Evolutionary conservation across 106 monocot species (phyloP), one percentile per base, ranked within the genome.

Genomic region (Acanthochlamys bracteata): DNA sequence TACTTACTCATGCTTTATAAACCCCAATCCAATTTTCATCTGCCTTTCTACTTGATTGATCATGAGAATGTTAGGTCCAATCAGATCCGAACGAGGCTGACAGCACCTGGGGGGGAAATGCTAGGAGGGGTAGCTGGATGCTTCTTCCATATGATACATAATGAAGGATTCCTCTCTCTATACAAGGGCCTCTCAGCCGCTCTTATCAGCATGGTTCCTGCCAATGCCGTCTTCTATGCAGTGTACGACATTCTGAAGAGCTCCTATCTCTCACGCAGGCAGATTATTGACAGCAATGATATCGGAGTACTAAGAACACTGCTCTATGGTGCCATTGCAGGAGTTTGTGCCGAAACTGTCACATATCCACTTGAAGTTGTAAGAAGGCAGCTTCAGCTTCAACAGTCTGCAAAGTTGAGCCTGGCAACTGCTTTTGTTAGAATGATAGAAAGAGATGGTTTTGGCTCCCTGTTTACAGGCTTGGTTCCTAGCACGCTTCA

Each of bases 291-390:
- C 24, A 15, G 19, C 12, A 27, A 42, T 23, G 85, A 86, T 16
- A 0, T 81, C n/a, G 78, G 78, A 9, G 58, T 66, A 1, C 10
- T 41, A 16, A 68, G 74, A 66, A 75, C 81, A 19, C 59, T 85
- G 51, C 21, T 81, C 11, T 86, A 78, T 62, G 85, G 81, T 19
- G 85, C 81, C 12, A 66, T 81, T 27, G 81, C 85, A 7, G 85
- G 85, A 25, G 77, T 75, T 6, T 81, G 78, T 42, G 74, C 85
- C 0, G 85, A 86, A 57, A 70, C 80, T 3, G 72, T 75, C 15
- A 81, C 75, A 0, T 86, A 85, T 59, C 81, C 85, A 39, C 66
- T 86, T 10, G 85, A 81, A 42, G 85, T 86, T n/a, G 20, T 86
- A 15, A 58, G 81, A n/a, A 63, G 75, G 54, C 81, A 86, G 40